Conservation (phyloP, 2,329 filamentous ascomycete genomes). For the Aspergillus neoniger region DNA sequence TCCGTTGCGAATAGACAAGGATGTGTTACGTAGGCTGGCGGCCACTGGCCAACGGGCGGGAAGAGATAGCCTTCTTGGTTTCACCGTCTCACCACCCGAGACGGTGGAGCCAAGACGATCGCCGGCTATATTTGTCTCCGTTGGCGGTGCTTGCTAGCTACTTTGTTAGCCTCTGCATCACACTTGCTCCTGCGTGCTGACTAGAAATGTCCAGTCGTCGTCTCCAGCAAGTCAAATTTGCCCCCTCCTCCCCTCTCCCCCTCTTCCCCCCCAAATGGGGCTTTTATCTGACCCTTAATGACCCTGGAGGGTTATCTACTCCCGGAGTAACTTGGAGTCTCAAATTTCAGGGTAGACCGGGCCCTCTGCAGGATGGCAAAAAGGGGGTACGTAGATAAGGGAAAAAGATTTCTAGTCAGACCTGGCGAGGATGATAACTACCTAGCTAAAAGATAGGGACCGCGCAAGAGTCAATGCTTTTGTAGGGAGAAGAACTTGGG, state of each 20-base stretch:
- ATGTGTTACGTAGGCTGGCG: constrained; percentile 20
- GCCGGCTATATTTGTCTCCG: constrained; percentile 21
- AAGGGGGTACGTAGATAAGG: neutral
- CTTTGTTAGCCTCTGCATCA: neutral
- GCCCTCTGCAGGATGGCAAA: neutral
- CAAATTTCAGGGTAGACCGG: constrained; percentile 4
- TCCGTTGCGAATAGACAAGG: constrained; percentile 23
- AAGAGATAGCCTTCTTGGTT: constrained; percentile 16
- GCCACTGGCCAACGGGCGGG: constrained; percentile 16
- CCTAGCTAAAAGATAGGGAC: neutral
- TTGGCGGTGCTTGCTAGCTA: neutral
- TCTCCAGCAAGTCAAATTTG: neutral
- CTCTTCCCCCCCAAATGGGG: too few relatives aligned
- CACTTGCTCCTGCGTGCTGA: neutral
- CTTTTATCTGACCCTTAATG: neutral
- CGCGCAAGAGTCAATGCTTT: neutral
- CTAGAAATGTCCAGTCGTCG: too few relatives aligned
- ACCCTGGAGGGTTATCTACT: neutral
- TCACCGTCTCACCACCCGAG: constrained; percentile 18
- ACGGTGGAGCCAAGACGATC: constrained; percentile 21
- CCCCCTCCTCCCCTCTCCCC: too few relatives aligned
- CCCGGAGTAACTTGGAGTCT: constrained; percentile 3
- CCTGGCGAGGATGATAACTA: neutral
- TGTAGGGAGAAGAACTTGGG: neutral
- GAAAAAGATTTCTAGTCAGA: neutral